phyloP scores from a whole-genome alignment of 768 basidiomycete species.

The Astraeus odoratus region DNA sequence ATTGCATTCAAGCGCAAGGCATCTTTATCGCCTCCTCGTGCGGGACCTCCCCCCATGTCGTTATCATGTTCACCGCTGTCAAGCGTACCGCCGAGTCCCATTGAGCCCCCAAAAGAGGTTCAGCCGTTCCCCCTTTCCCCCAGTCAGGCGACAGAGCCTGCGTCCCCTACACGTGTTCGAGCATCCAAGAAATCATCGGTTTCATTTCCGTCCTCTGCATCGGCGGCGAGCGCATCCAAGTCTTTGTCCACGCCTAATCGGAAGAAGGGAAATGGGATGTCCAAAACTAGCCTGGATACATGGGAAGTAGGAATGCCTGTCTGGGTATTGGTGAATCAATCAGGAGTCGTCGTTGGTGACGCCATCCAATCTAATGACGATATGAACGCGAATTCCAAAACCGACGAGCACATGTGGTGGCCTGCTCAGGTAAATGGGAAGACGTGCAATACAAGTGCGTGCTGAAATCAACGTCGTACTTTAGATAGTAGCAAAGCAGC shows the following conservation, averaged over 20 bases:
- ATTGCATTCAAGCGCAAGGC: slow-evolving; percentile 21
- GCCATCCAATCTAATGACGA: slow-evolving; percentile 15
- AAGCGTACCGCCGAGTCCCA: slow-evolving; percentile 16
- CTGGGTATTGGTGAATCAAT: slow-evolving; percentile 47
- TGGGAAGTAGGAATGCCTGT: slow-evolving; percentile 35
- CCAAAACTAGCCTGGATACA: background rate
- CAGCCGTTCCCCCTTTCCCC: slow-evolving; percentile 11
- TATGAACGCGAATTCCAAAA: slow-evolving; percentile 15
- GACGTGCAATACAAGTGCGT: slow-evolving; percentile 5
- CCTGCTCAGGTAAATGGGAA: slow-evolving; percentile 51
- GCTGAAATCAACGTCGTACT: background rate
- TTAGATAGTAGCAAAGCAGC: slow-evolving; percentile 21
- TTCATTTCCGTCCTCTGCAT: slow-evolving; percentile 1
- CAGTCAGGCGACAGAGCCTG: background rate
- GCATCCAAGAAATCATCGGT: slow-evolving; percentile 12
- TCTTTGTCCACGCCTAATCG: slow-evolving; percentile 18
- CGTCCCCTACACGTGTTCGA: slow-evolving; percentile 4
- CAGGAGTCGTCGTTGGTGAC: slow-evolving; percentile 29
- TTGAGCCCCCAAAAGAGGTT: slow-evolving; percentile 11
- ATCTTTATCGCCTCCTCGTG: slow-evolving; percentile 4
- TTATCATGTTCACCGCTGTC: slow-evolving; percentile 22
- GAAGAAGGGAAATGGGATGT: slow-evolving; percentile 8
- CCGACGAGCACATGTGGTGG: slow-evolving; percentile 51
- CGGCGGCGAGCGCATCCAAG: slow-evolving; percentile 13
- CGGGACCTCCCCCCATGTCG: slow-evolving; percentile 10